These are phyloP conservation scores for Knufia fluminis DNA, from an alignment of 2,329 filamentous ascomycete species.

Conservation along the genomic window DNA sequence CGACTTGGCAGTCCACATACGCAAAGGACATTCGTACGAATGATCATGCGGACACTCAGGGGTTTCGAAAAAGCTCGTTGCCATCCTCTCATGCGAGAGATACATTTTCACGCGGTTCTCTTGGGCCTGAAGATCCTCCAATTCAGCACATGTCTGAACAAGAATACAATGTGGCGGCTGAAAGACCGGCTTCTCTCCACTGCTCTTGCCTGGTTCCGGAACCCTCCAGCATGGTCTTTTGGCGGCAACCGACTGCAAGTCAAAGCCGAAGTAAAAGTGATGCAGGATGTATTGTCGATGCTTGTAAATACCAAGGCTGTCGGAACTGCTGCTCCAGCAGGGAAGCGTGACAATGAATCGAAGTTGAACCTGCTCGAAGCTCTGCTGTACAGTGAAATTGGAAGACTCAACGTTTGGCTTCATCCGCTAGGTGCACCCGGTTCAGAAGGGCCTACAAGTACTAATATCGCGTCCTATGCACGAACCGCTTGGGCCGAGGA, in stretches of 20 bases:
- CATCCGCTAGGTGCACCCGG: slow-evolving; percentile 50
- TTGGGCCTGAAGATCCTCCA: slow-evolving; percentile 72
- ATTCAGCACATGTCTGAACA: slow-evolving; percentile 55
- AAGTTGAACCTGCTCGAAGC: slow-evolving; percentile 79
- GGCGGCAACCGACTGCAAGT: slow-evolving; percentile 88
- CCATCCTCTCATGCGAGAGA: slow-evolving; percentile 81
- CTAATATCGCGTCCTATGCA: slow-evolving; percentile 53
- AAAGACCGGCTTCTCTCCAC: slow-evolving; percentile 85
- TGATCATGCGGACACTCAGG: slow-evolving; percentile 70
- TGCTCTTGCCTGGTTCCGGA: slow-evolving; percentile 78
- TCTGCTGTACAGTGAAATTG: slow-evolving; percentile 75
- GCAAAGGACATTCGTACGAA: slow-evolving; percentile 69
- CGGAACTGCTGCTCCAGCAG: slow-evolving; percentile 41
- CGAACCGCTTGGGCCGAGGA: slow-evolving; percentile 80
- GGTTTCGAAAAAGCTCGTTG: slow-evolving; percentile 60
- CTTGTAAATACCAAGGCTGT: slow-evolving; percentile 57
- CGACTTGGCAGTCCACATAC: slow-evolving; percentile 75
- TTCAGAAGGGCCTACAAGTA: not conserved
- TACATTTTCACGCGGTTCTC: slow-evolving; percentile 80
- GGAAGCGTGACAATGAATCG: slow-evolving; percentile 56
- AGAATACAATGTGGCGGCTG: slow-evolving; percentile 65
- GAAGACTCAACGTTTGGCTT: slow-evolving; percentile 79
- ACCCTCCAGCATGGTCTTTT: slow-evolving; percentile 81
- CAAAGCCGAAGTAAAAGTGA: slow-evolving; percentile 78
- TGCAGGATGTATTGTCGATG: slow-evolving; percentile 62